These are phyloP conservation scores for Euphorbia tirucalli DNA, from an alignment of 345 rosid genomes.

Conservation along the genomic window DNA sequence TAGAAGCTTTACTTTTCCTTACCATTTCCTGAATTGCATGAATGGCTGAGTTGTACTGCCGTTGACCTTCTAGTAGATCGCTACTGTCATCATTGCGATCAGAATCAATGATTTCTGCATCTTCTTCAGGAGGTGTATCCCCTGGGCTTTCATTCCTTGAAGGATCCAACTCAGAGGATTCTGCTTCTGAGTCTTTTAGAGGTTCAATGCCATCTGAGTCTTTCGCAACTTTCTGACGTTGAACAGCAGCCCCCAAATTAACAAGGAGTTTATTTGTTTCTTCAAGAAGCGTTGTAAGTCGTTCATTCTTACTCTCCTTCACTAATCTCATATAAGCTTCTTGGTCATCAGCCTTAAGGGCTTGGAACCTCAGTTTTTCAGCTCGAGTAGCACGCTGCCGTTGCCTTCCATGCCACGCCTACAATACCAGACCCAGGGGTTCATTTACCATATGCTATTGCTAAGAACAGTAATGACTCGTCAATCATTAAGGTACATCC, in stretches of 20 bases:
- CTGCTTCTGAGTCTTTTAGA: slow-evolving; percentile 64
- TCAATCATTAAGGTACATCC: slow-evolving; percentile 6
- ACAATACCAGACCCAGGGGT: slow-evolving; percentile 1
- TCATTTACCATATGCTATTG: neutral
- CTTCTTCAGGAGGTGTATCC: slow-evolving; percentile 69
- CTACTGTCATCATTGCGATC: slow-evolving; percentile 75
- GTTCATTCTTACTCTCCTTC: slow-evolving; percentile 96
- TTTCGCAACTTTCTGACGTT: slow-evolving; percentile 90
- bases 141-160: slow-evolving; percentile 61
- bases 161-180: slow-evolving; percentile 66
- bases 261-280: slow-evolving; percentile 95
- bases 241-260: slow-evolving; percentile 98
- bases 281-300: slow-evolving; percentile 81
- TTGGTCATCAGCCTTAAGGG: slow-evolving; percentile 96
- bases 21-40: slow-evolving; percentile 96
- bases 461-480: no score
- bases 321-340: slow-evolving; percentile 96
- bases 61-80: slow-evolving; percentile 94
- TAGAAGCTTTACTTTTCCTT: slow-evolving; percentile 22
- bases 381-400: slow-evolving; percentile 98
- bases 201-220: slow-evolving; percentile 63
- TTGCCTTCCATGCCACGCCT: slow-evolving; percentile 99
- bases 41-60: slow-evolving; percentile 94
- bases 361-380: slow-evolving; percentile 93
- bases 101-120: slow-evolving; percentile 57